Evolutionary conservation across 495 filamentous ascomycete species (phyloP).

Genomic region (Copromyces sp.): DNA sequence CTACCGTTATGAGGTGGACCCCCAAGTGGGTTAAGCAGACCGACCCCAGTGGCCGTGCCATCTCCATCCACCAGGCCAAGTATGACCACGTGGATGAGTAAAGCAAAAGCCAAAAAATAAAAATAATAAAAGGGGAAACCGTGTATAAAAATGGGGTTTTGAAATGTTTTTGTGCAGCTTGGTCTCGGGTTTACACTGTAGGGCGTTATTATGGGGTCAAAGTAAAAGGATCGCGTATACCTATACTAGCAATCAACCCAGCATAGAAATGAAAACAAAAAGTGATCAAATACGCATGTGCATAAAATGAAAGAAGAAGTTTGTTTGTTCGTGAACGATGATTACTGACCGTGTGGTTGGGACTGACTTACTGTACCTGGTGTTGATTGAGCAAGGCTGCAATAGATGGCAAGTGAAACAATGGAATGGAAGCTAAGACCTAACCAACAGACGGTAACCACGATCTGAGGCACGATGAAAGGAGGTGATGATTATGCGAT

Average conservation of each 20-base stretch:
- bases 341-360: not conserved
- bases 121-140: not conserved
- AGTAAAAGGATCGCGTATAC: not conserved
- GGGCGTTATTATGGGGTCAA: not conserved
- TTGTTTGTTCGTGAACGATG: not conserved
- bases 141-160: not conserved
- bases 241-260: not conserved
- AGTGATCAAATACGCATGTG: not conserved
- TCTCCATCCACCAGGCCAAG: conserved; percentile 58
- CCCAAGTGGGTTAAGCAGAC: conserved; percentile 97
- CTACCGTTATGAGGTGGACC: conserved; percentile 91
- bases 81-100: conserved; percentile 37
- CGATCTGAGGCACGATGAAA: not conserved
- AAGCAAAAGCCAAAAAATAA: not conserved
- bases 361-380: not conserved
- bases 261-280: not conserved
- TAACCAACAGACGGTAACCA: not conserved
- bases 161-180: not conserved
- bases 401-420: not conserved
- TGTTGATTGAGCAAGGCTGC: not conserved
- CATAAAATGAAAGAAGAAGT: not conserved
- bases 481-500: not conserved
- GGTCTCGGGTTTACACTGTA: not conserved
- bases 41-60: conserved; percentile 82
- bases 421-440: not conserved